Evolutionary conservation across 2,329 filamentous ascomycete species (phyloP), one percentile per base, ranked within the genome.

Genomic region (Colletotrichum spaethianum): DNA sequence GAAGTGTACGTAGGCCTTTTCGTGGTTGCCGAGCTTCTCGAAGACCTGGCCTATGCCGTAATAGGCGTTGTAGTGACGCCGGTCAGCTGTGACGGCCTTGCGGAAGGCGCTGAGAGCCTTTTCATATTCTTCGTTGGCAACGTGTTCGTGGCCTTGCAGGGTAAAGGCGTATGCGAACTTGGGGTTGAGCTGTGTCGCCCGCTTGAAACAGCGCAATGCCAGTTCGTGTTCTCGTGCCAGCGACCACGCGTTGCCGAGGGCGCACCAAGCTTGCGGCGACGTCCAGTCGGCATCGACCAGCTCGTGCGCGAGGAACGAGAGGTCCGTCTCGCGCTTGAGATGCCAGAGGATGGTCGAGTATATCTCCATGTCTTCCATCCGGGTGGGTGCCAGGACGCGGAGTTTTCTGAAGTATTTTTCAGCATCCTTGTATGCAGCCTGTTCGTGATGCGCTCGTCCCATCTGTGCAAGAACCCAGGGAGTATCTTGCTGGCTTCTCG

Each of bases 331-430:
- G 74, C 93, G 92, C 82, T 97, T 98, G 74, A 98, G 85, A 81
- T 98, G 95, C 96, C 97, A 99, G n/a, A 99, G 88, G n/a, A 97
- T 93, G 0, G 96, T 99, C 18, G 96, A 98, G 83, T 98, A 99
- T 44, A 98, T 92, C 80, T 99, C 96, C 95, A 98, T 98, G 78
- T 98, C 95, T 79, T 97, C 93, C 55, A 97, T 87, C 4, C 94
- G 91, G 1, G 94, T 93, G 1, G 96, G 96, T 16, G 94, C 92
- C 75, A 96, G 87, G 40, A 92, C 89, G 62, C 94, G 92, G 75
- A 99, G 90, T 67, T 92, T 91, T 70, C 91, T 88, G 81, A 98
- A 99, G 77, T 92, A 93, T 75, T 93, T 94, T 79, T 98, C 96
- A 3, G 96, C 94, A 74, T 98, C 94, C 2, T 87, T 85, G 79